Conservation (phyloP, 768 basidiomycete species). For the Pleurotus djamor region DNA sequence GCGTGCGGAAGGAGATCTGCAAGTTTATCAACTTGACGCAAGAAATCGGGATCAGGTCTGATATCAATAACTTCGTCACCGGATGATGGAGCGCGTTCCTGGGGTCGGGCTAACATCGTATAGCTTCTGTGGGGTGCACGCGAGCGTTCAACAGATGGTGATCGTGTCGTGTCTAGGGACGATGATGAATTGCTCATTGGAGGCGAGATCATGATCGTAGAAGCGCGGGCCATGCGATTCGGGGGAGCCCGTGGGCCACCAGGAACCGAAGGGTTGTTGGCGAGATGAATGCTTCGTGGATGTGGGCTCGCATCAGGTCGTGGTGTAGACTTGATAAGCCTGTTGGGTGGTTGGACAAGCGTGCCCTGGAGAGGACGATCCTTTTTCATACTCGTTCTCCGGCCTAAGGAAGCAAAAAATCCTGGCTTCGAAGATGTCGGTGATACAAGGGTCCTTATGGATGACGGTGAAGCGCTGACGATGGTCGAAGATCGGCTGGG, state of each 20-base stretch:
- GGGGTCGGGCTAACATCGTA: conserved; percentile 29
- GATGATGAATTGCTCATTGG: conserved; percentile 23
- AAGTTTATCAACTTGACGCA: conserved; percentile 69
- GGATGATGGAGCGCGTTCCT: not conserved
- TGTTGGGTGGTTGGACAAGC: conserved; percentile 25
- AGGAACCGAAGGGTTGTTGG: conserved; percentile 53
- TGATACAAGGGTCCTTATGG: conserved; percentile 46
- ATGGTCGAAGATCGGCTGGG: conserved; percentile 30
- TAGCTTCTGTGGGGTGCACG: conserved; percentile 32
- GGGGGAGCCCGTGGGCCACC: conserved; percentile 76
- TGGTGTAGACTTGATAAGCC: conserved; percentile 33
- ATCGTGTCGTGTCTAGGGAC: conserved; percentile 10
- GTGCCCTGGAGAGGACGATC: conserved; percentile 17
- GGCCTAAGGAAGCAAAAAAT: conserved; percentile 75
- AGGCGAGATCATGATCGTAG: conserved; percentile 54
- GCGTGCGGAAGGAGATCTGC: conserved; percentile 71
- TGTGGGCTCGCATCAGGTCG: conserved; percentile 4
- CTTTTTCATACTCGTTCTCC: conserved; percentile 60
- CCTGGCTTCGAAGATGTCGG: conserved; percentile 43
- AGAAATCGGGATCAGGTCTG: conserved; percentile 51
- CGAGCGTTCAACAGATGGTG: conserved; percentile 18
- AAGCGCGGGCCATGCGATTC: conserved; percentile 59
- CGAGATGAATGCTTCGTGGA: conserved; percentile 20
- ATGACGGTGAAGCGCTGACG: conserved; percentile 40
- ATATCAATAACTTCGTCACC: conserved; percentile 27